Evolutionary conservation across 1,139 yeast genomes (phyloP), one percentile per base, ranked within the genome.

Genomic region (Yamadazyma triangularis): DNA sequence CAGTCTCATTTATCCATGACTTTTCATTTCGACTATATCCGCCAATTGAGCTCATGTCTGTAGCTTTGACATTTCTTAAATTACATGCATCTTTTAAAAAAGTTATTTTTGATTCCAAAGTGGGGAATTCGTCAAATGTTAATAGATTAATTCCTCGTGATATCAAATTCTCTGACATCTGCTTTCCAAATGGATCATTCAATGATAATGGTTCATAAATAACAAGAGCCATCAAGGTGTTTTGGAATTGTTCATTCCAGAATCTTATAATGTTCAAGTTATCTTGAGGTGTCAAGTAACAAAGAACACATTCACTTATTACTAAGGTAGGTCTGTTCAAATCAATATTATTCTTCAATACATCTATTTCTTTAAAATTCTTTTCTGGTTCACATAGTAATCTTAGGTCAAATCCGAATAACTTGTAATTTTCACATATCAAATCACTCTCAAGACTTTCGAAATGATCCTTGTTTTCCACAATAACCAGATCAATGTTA

Each of bases 161-260:
- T 18, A 73, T 67, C 29, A 91, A 61, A 51, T 91, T 91, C 29
- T 70, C 72, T 13, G 74, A 65, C 98, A 91, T 91, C 8, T 89
- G 84, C 2, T 57, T 53, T 1, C 97, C 97, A 60, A 89, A 91
- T 19, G 77, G 64, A 49, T 83, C 95, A 29, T 64, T 58, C 5
- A 77, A 68, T 0, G 87, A 81, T 52, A 89, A 77, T 1, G 98
- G 98, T 42, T 91, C 98, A 56, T 91, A 91, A 1, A 88, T 67
- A 2, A 81, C 59, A 38, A 84, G 50, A 1, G 69, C 48, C 31
- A 74, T 54, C 13, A 41, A 30, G 4, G 42, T 23, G n/a, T n/a
- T n/a, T n/a, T n/a, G n/a, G 16, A 68, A 47, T 9, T 37, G 25
- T 1, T 41, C 30, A 9, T 41, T 44, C 70, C 70, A 66, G 31